These are phyloP conservation scores for Nitzschia palea DNA, from an alignment of 108 stramenopile species.

Conservation along the genomic window DNA sequence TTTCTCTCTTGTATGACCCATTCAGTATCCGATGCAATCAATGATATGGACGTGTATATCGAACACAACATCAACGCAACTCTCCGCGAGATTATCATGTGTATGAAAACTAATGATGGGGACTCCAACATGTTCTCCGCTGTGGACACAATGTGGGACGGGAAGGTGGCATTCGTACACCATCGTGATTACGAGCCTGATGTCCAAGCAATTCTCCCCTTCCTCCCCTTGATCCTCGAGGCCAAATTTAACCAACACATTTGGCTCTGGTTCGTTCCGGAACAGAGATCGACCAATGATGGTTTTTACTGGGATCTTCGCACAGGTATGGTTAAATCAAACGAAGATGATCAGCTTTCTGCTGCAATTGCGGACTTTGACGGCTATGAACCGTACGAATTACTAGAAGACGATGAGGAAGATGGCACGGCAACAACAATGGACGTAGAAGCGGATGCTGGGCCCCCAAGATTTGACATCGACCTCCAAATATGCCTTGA, in stretches of 20 bases:
- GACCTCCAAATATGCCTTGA: neutral
- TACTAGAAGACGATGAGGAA: neutral
- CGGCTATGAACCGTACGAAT: neutral
- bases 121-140: neutral
- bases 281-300: neutral
- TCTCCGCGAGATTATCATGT: neutral
- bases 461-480: neutral
- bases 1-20: neutral
- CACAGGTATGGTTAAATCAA: neutral
- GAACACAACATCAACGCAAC: neutral
- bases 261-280: neutral
- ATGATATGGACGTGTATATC: neutral
- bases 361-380: neutral
- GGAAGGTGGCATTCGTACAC: neutral
- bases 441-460: neutral
- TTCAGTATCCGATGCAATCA: neutral
- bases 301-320: neutral
- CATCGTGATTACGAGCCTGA: neutral
- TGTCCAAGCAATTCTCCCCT: neutral
- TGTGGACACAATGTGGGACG: neutral
- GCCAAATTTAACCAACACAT: neutral
- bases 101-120: neutral
- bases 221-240: neutral
- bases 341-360: neutral
- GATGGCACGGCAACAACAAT: neutral